Evolutionary conservation across 2,329 filamentous ascomycete genomes (phyloP), one percentile per base, ranked within the genome.

Genomic region (Aspergillus sp.): DNA sequence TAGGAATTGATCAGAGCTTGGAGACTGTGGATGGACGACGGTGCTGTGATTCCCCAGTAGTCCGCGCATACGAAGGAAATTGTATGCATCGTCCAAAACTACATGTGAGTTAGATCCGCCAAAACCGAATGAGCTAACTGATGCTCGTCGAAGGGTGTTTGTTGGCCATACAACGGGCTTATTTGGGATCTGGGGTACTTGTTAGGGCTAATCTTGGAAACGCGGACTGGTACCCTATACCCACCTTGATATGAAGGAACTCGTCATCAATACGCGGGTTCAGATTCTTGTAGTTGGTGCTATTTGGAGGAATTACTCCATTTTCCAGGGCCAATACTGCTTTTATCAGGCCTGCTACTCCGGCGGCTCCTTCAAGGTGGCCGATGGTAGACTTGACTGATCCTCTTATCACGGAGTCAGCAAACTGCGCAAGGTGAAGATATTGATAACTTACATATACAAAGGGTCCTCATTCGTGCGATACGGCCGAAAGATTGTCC

Each of bases 101-200:
- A 66, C 63, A 49, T 74, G 71, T 0, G 71, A 64, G 53, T 73
- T 74, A 1, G 71, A 64, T 0, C 73, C 73, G 5, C 71, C 72
- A 49, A 68, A 72, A 7, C 74, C 74, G 51, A 77, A 77, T 7
- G 64, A 71, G 51, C 74, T 76, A n/a, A 77, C 47, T 1, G 66
- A 68, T 1, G 63, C 57, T 42, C 69, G 60, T 7, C 69, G 64
- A 4, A 64, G 48, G 3, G 66, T 66, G 3, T 55, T 7, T 1
- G 62, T 64, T n/a, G 68, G 69, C 71, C 70, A 72, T 1, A 63
- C 59, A 5, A 59, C 61, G n/a, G 58, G 62, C 13, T 63, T 52
- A 0, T 57, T 44, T 15, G 24, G 45, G 4, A 61, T 36, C 52
- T 55, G 36, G 12, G 20, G 17, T n/a, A n/a, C n/a, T 43, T 12